Evolutionary conservation across 305 asterid species (phyloP).

Genomic region (Salvia sclarea): DNA sequence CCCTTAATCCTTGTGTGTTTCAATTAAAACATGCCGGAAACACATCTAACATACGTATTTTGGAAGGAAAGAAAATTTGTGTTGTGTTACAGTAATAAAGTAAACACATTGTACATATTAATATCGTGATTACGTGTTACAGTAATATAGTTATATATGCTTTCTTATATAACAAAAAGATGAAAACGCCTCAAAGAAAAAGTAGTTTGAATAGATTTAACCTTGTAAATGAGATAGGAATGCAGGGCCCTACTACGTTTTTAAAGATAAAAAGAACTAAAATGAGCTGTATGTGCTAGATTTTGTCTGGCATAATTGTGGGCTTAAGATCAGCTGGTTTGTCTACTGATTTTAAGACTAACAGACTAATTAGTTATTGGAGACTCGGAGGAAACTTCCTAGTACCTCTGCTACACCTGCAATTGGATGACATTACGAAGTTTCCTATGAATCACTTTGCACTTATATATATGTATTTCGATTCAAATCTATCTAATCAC

Average conservation of each 20-base stretch:
- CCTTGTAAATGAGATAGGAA: background rate
- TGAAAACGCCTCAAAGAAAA: no score
- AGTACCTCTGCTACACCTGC: background rate
- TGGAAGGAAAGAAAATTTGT: no score
- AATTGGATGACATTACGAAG: background rate
- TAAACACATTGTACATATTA: no score
- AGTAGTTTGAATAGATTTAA: no score
- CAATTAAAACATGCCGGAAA: no score
- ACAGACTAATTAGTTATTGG: background rate
- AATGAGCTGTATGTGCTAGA: constrained; percentile 12
- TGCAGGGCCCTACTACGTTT: background rate
- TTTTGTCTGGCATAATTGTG: background rate
- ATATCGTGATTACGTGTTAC: background rate
- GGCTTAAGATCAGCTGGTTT: background rate
- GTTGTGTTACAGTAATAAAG: no score
- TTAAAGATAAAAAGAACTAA: background rate
- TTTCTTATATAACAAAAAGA: no score
- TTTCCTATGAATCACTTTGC: background rate
- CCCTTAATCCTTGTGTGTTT: no score
- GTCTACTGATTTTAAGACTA: background rate
- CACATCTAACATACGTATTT: no score
- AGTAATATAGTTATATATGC: no score
- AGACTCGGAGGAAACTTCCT: background rate
- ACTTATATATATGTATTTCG: background rate
- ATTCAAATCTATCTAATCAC: background rate